Conservation (phyloP, 2,329 filamentous ascomycete genomes). For the Emericellopsis atlantica region DNA sequence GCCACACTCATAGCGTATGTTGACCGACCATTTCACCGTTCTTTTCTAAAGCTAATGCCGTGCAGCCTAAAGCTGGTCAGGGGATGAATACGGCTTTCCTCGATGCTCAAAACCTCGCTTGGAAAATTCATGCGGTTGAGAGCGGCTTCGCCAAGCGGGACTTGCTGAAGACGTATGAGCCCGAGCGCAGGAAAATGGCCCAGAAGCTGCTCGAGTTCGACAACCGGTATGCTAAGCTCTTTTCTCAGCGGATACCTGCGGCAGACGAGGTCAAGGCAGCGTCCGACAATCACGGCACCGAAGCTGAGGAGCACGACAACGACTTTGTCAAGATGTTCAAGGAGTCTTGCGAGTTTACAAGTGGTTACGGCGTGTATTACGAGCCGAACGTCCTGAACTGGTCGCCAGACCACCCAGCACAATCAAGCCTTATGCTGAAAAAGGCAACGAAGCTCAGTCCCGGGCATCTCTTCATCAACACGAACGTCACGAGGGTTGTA, state of each 20-base stretch:
- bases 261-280: slow-evolving; percentile 54
- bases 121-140: slow-evolving; percentile 92
- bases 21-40: not conserved
- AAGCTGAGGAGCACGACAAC: slow-evolving; percentile 27
- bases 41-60: slow-evolving; percentile 32
- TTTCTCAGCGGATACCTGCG: slow-evolving; percentile 53
- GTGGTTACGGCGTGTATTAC: slow-evolving; percentile 83
- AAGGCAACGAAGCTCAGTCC: slow-evolving; percentile 53
- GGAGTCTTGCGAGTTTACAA: slow-evolving; percentile 82
- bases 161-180: slow-evolving; percentile 74
- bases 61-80: slow-evolving; percentile 63
- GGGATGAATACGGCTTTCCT: slow-evolving; percentile 73
- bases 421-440: slow-evolving; percentile 58
- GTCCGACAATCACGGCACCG: slow-evolving; percentile 17
- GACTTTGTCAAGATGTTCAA: slow-evolving; percentile 87
- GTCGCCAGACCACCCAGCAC: slow-evolving; percentile 58
- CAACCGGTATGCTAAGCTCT: slow-evolving; percentile 78
- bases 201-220: slow-evolving; percentile 80
- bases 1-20: slow-evolving; percentile 62
- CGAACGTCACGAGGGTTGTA: slow-evolving; percentile 73
- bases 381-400: slow-evolving; percentile 75
- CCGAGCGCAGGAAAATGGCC: slow-evolving; percentile 73
- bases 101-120: slow-evolving; percentile 80
- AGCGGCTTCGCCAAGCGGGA: slow-evolving; percentile 64
- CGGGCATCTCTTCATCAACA: slow-evolving; percentile 64